phyloP scores from a whole-genome alignment of 352 stramenopile species.

The Thraustochytrium aureum region DNA sequence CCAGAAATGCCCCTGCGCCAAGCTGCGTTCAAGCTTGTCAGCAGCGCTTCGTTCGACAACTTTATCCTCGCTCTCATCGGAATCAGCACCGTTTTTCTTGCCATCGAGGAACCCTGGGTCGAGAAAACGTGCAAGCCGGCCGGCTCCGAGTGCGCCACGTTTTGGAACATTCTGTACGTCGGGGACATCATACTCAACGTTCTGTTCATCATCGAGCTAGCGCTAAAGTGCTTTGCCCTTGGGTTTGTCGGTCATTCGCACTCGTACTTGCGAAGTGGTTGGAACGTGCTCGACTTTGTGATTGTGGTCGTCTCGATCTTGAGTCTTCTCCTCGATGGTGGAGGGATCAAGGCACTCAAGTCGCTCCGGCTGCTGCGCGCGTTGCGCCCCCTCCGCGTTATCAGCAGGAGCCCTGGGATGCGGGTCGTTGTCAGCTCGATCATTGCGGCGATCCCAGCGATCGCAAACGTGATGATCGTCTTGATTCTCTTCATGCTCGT shows the following conservation, averaged over 20 bases:
- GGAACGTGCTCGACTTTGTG: constrained; percentile 82
- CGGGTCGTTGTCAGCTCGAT: constrained; percentile 86
- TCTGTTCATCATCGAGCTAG: constrained; percentile 80
- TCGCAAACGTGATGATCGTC: constrained; percentile 82
- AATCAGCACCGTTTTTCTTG: constrained; percentile 73
- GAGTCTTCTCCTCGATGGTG: constrained; percentile 56
- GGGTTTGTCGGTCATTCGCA: constrained; percentile 69
- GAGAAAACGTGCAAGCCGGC: constrained; percentile 63
- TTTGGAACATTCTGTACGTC: constrained; percentile 59
- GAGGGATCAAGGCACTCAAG: constrained; percentile 63
- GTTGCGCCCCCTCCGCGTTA: constrained; percentile 83
- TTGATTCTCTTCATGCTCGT: constrained; percentile 90
- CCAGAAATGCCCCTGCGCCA: constrained; percentile 57
- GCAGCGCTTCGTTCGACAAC: constrained; percentile 72
- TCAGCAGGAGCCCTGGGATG: constrained; percentile 74
- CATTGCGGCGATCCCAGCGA: constrained; percentile 77
- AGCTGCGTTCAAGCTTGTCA: constrained; percentile 64
- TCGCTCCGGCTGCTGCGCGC: constrained; percentile 76
- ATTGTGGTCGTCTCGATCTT: constrained; percentile 79
- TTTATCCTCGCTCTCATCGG: constrained; percentile 75
- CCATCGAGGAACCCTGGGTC: constrained; percentile 75
- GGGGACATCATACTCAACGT: constrained; percentile 73
- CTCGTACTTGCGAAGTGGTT: constrained; percentile 75
- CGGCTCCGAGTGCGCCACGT: constrained; percentile 37
- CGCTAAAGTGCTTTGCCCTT: constrained; percentile 79